Base-by-base conservation (phyloP, 2,329 filamentous ascomycete species). In the Ceratocystis alfenasii region DNA sequence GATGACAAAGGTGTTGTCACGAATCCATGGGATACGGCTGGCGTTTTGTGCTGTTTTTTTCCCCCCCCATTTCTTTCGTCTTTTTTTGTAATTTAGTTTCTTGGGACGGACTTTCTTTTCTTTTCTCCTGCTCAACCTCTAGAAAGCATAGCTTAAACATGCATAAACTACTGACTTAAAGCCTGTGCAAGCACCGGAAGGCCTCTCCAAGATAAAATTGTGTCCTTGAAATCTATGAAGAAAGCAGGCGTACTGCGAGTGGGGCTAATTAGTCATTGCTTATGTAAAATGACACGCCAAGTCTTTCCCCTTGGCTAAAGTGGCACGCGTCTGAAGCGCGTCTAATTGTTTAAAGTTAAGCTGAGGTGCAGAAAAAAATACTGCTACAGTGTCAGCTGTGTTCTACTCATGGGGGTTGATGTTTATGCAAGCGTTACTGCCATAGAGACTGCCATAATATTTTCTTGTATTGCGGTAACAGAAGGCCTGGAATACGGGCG, bases 321-420 rank as follows among this genome's bases (percentile, higher is more conserved):
- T 59, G 55, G 55, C 33, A 59, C 55, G 55, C 55, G 55, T 59
- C 25, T 12, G 22, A 28, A 15, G 48, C 48, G 48, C 48, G 48
- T 53, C 22, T 28, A 53, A 41, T 28, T 15, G 36, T 15, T 5
- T 15, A 53, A 53, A 53, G 22, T 17, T 53, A 28, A 22, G 20
- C 15, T 28, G 22, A 25, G 8, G 20, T 28, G 22, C 48, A 53
- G 48, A 15, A 53, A 53, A 25, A 53, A 53, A 1, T 53, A n/a
- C 48, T 25, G 48, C 22, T 5, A 5, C 1, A 53, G 48, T 5
- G 22, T 41, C 10, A 41, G 36, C 36, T 15, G 10, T 15, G 36
- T 5, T 41, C 12, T 41, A 41, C 36, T 15, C 15, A 5, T 41
- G 36, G 36, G 4, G 10, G 12, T 12, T 15, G 10, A 41, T 41